Percentiles rank a stretch among this genome's conserved stretches.
Evolutionary conservation across 2,329 filamentous ascomycete genomes (phyloP).

Genomic region (Diplodia intermedia): DNA sequence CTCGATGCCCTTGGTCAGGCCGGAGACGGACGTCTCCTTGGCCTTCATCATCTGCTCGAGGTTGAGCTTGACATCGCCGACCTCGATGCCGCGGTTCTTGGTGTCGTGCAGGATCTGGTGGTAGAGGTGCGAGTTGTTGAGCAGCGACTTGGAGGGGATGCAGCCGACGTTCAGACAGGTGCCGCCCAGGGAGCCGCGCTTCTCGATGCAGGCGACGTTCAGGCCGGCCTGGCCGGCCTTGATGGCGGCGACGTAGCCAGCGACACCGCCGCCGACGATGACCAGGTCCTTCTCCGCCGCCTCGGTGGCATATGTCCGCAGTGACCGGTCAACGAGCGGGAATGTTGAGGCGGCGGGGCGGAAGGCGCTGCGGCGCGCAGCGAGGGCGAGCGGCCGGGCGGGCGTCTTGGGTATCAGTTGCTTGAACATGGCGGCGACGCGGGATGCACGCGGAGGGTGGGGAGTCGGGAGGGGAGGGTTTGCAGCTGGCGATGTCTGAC

Average conservation of each 20-base stretch:
- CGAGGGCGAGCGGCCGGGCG: slow-evolving; percentile 50
- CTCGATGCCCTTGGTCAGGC: slow-evolving; percentile 96
- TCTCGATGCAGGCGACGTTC: slow-evolving; percentile 98
- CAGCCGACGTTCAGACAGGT: slow-evolving; percentile 99
- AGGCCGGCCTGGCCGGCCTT: slow-evolving; percentile 97
- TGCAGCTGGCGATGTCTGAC: slow-evolving; percentile 29
- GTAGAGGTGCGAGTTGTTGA: slow-evolving; percentile 99
- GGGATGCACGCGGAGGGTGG: slow-evolving; percentile 37
- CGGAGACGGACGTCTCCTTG: slow-evolving; percentile 87
- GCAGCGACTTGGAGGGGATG: slow-evolving; percentile 98
- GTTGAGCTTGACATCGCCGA: slow-evolving; percentile 96
- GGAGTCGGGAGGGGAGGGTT: slow-evolving; percentile 34
- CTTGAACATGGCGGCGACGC: slow-evolving; percentile 57
- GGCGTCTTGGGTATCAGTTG: slow-evolving; percentile 58
- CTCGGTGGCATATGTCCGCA: slow-evolving; percentile 64
- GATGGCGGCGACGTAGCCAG: slow-evolving; percentile 98
- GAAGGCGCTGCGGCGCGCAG: slow-evolving; percentile 45
- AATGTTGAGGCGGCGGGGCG: slow-evolving; percentile 48
- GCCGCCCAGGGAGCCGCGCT: slow-evolving; percentile 91
- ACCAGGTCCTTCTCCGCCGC: slow-evolving; percentile 90
- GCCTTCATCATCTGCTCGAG: slow-evolving; percentile 96
- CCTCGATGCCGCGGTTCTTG: slow-evolving; percentile 95
- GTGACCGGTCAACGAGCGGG: slow-evolving; percentile 58
- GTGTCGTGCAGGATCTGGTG: slow-evolving; percentile 97
- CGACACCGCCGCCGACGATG: slow-evolving; percentile 97